These are phyloP conservation scores for Epichloe aotearoae DNA, from an alignment of 2,329 filamentous ascomycete species.

Conservation along the genomic window DNA sequence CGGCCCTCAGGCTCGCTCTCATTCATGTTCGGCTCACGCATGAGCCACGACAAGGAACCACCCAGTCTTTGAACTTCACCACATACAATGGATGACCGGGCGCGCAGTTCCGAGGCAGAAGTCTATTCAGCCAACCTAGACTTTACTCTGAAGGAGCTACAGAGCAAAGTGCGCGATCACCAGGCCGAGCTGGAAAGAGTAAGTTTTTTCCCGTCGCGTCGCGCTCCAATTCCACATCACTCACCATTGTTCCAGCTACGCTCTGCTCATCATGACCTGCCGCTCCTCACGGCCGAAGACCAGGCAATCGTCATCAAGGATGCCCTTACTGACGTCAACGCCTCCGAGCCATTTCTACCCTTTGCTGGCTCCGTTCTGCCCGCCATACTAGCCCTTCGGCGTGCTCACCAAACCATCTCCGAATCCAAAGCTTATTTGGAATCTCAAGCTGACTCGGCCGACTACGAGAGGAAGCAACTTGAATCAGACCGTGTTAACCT, in stretches of 20 bases:
- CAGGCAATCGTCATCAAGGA: slow-evolving; percentile 37
- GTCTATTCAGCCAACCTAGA: slow-evolving; percentile 40
- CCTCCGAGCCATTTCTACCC: slow-evolving; percentile 52
- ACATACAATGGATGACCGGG: slow-evolving; percentile 8
- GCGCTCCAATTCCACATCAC: neutral
- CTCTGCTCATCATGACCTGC: slow-evolving; percentile 9
- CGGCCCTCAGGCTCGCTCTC: neutral
- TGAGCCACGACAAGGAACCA: no score
- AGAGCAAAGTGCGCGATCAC: slow-evolving; percentile 41
- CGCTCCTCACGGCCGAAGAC: slow-evolving; percentile 16
- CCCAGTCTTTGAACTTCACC: no score
- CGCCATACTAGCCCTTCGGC: slow-evolving; percentile 56
- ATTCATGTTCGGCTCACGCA: slow-evolving; percentile 1
- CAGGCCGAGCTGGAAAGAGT: slow-evolving; percentile 37
- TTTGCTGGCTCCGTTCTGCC: slow-evolving; percentile 54
- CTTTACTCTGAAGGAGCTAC: slow-evolving; percentile 53
- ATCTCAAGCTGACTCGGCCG: slow-evolving; percentile 27
- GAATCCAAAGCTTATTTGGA: slow-evolving; percentile 50
- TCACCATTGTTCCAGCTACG: slow-evolving; percentile 14
- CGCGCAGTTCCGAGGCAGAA: slow-evolving; percentile 14
- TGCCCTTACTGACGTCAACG: slow-evolving; percentile 52
- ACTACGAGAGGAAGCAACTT: slow-evolving; percentile 31
- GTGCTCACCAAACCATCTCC: slow-evolving; percentile 48
- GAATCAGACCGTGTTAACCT: slow-evolving; percentile 37
- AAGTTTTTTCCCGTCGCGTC: slow-evolving; percentile 1